Conservation (phyloP, 2,329 filamentous ascomycete species). For the Penicillium glabrum region DNA sequence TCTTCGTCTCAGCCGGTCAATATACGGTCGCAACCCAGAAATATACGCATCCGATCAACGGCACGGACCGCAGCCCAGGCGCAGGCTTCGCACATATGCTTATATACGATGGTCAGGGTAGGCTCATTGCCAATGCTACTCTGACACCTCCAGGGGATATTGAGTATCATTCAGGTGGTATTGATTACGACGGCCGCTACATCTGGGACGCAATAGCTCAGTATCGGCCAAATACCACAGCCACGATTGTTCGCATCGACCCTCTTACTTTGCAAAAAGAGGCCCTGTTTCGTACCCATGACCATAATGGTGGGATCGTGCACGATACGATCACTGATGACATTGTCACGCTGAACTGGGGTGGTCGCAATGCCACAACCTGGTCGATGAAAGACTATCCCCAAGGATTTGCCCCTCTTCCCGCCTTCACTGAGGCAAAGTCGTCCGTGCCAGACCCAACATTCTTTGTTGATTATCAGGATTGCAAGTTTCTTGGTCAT, state of each 20-base stretch:
- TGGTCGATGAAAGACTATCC: slow-evolving; percentile 37
- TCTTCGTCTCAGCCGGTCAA: slow-evolving; percentile 48
- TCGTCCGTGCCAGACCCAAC: slow-evolving; percentile 38
- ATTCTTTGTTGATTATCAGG: slow-evolving; percentile 52
- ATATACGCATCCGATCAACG: slow-evolving; percentile 60
- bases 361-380: slow-evolving; percentile 40
- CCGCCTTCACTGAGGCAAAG: slow-evolving; percentile 24
- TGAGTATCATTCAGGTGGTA: slow-evolving; percentile 51
- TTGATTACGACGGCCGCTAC: slow-evolving; percentile 51
- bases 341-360: slow-evolving; percentile 50
- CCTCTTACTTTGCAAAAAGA: slow-evolving; percentile 39
- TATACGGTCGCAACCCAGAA: slow-evolving; percentile 43
- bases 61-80: slow-evolving; percentile 54
- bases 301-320: slow-evolving; percentile 51
- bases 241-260: slow-evolving; percentile 42
- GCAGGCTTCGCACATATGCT: slow-evolving; percentile 49
- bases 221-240: slow-evolving; percentile 51
- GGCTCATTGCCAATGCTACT: slow-evolving; percentile 46
- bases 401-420: slow-evolving; percentile 13
- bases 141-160: slow-evolving; percentile 40
- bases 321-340: slow-evolving; percentile 39
- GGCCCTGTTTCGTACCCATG: slow-evolving; percentile 36
- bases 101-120: slow-evolving; percentile 46
- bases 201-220: slow-evolving; percentile 51
- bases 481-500: slow-evolving; percentile 53